Evolutionary conservation across 495 filamentous ascomycete genomes (phyloP).

Genomic region (Chaetomium cochliodes): DNA sequence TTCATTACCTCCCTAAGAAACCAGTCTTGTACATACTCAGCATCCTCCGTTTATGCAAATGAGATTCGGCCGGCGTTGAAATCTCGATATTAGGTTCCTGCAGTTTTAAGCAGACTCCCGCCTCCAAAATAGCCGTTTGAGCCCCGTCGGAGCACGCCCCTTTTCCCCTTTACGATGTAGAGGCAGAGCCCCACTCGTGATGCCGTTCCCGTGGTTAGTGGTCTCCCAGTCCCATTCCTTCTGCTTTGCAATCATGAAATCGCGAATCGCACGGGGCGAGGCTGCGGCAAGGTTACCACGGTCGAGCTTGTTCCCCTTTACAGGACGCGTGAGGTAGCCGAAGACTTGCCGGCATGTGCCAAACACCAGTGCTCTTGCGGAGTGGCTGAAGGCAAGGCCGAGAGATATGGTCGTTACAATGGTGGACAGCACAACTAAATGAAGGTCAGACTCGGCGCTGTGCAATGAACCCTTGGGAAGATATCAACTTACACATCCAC

Average conservation of each 20-base stretch:
- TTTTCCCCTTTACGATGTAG: slow-evolving; percentile 13
- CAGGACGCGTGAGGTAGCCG: slow-evolving; percentile 9
- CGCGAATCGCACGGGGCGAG: slow-evolving; percentile 24
- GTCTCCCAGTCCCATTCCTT: slow-evolving; percentile 30
- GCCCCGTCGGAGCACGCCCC: too few relatives aligned
- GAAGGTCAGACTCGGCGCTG: neutral
- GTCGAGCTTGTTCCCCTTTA: neutral
- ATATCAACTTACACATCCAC: slow-evolving; percentile 36
- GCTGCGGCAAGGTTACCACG: slow-evolving; percentile 19
- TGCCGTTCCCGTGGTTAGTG: slow-evolving; percentile 3
- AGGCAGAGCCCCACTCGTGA: slow-evolving; percentile 20
- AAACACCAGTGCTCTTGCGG: slow-evolving; percentile 24
- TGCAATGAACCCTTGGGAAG: neutral
- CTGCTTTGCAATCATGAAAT: slow-evolving; percentile 33
- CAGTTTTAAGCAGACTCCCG: neutral
- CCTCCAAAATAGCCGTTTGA: neutral
- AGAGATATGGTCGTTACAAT: slow-evolving; percentile 26
- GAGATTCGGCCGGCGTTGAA: neutral
- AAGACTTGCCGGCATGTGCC: slow-evolving; percentile 20
- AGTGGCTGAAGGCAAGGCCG: slow-evolving; percentile 29
- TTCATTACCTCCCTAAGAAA: too few relatives aligned
- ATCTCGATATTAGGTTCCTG: neutral
- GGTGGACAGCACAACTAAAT: slow-evolving; percentile 28
- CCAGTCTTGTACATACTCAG: too few relatives aligned
- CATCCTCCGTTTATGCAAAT: too few relatives aligned